phyloP scores from a whole-genome alignment of 2,329 filamentous ascomycete genomes.

The Taxawa tesnikishii region DNA sequence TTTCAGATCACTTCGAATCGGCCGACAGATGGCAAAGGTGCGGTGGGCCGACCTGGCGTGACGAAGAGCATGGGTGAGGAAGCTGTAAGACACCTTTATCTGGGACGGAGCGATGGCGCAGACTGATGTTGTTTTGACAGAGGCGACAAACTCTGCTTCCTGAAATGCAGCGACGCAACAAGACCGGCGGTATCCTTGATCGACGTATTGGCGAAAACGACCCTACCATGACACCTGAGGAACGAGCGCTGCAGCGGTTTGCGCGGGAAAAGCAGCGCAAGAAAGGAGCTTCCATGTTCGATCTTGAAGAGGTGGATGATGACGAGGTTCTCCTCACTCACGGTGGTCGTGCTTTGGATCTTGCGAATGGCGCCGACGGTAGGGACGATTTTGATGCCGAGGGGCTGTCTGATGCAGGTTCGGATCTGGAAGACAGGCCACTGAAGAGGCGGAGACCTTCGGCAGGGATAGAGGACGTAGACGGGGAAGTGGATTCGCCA shows the following conservation, averaged over 20 bases:
- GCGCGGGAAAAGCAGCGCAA: slow-evolving; percentile 74
- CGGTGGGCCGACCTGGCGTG: slow-evolving; percentile 63
- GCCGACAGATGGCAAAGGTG: slow-evolving; percentile 28
- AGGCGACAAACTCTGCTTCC: slow-evolving; percentile 73
- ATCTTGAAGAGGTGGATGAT: slow-evolving; percentile 73
- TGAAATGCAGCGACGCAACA: slow-evolving; percentile 80
- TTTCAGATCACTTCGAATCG: slow-evolving; percentile 69
- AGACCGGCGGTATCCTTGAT: slow-evolving; percentile 85
- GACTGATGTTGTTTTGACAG: slow-evolving; percentile 35
- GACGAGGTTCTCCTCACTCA: slow-evolving; percentile 60
- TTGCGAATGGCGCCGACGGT: slow-evolving; percentile 42
- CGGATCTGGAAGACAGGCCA: slow-evolving; percentile 20
- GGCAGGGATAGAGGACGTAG: slow-evolving; percentile 43
- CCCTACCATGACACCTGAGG: slow-evolving; percentile 82
- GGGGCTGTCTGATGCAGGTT: slow-evolving; percentile 29
- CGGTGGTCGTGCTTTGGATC: slow-evolving; percentile 54
- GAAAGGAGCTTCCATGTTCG: slow-evolving; percentile 72
- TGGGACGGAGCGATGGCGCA: too few relatives aligned
- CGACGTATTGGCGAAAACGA: slow-evolving; percentile 93
- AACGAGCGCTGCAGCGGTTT: slow-evolving; percentile 84
- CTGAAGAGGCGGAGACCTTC: slow-evolving; percentile 27
- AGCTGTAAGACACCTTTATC: too few relatives aligned
- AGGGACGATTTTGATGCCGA: slow-evolving; percentile 43
- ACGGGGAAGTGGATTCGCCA: slow-evolving; percentile 31
- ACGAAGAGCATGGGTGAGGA: slow-evolving; percentile 82